Evolutionary conservation across 2,329 filamentous ascomycete genomes (phyloP), one percentile per base, ranked within the genome.

Genomic region (Arthroderma sp.): DNA sequence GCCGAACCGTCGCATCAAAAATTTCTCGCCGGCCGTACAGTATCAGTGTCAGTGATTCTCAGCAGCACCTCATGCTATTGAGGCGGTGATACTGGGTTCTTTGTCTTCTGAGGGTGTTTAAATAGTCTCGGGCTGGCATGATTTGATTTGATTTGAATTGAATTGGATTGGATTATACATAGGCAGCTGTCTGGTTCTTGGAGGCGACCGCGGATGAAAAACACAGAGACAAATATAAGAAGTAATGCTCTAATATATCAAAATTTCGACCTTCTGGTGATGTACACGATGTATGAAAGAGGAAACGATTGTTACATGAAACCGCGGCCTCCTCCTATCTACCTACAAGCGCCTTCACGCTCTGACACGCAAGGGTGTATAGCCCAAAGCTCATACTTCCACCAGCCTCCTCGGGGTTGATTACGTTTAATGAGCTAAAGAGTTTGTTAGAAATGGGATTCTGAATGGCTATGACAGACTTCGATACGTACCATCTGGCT

Each of bases 401-500:
- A 10, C 9, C 36, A 10, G 15, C 36, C 22, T 38, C n/a, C n/a
- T 41, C 28, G 8, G 22, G 22, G 27, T n/a, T 22, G 6, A 6
- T 30, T 6, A 34, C 38, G 4, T 36, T 50, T 45, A 52, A 40
- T 52, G 50, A 44, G 50, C 50, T 52, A 43, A 6, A 40, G 7
- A 34, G n/a, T 10, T 29, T 22, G 45, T 49, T 61, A 62, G 47
- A 44, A 37, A 36, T 8, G 3, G 22, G 28, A 7, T 10, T 31
- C 39, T 44, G 54, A 54, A 60, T 55, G 61, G 57, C 10, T 57
- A 56, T 61, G 46, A 42, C 9, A 4, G 15, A 11, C 8, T 30
- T 40, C 38, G 56, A 64, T 71, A 77, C 80, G 76, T 78, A 76
- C 87, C 88, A 69, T 94, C 87, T 60, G 88, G 88, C 74, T 94